Base-by-base conservation (phyloP, 495 filamentous ascomycete genomes). In the Usnea hakonensis region DNA sequence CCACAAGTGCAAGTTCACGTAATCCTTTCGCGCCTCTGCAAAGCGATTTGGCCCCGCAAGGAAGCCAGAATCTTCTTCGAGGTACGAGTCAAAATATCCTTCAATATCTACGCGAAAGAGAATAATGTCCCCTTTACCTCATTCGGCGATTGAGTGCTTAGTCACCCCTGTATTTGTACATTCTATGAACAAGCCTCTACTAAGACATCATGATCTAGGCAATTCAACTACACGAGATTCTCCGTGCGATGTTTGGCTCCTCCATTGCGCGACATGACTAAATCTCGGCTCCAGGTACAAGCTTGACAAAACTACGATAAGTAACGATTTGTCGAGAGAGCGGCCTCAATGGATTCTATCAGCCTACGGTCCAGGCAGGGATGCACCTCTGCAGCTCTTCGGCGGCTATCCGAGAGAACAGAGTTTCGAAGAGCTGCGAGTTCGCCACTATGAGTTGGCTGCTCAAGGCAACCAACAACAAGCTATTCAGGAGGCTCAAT, bases 281-380 rank as follows among this genome's bases (percentile, higher is more conserved):
- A 65, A 21, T 9, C 36, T n/a, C 1, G 8, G 48, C 13, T 44
- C 21, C 32, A 68, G 67, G 10, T 68, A 64, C 54, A 66, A 64
- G 19, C 64, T 69, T 33, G 62, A 63, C 46, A 69, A 62, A 23
- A 36, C 23, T 19, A 41, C 16, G 16, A 65, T 69, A 55, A 58
- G 17, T 16, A 67, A 59, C 28, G 67, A 69, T 64, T 48, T 69
- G 36, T 52, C 61, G 6, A 73, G 77, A 36, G 88, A 91, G 58
- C 81, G 80, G 23, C 91, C 91, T 41, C 69, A 78, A 77, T 96
- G 90, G 88, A 80, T 90, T 16, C 81, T 95, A n/a, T 95, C 91
- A 0, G 80, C 84, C 41, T 96, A 92, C 72, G 87, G 83, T 8
- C 90, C 91, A 1, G 85, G 83, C 6, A 78, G 74, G 64, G 81